These are phyloP conservation scores for Hypsizygus ulmarius DNA, from an alignment of 1,284 basidiomycete genomes.

Conservation along the genomic window DNA sequence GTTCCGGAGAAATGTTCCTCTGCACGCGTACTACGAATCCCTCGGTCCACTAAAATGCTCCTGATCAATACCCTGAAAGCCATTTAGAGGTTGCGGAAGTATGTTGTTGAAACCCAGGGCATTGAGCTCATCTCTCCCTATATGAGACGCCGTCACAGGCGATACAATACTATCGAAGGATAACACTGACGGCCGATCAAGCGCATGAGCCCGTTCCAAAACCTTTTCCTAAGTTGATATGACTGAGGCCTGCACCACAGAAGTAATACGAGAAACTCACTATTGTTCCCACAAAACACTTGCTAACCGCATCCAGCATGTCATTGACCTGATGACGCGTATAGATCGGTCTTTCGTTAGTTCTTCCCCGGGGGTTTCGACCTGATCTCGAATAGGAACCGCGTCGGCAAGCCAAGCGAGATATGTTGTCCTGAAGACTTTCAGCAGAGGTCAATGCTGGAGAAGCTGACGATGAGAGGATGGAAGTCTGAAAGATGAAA, in stretches of 20 bases:
- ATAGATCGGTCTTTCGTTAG: slow-evolving; percentile 27
- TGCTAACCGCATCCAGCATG: slow-evolving; percentile 30
- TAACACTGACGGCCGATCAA: background rate
- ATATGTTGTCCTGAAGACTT: background rate
- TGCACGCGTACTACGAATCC: too few relatives aligned
- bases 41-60: too few relatives aligned
- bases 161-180: background rate
- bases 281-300: slow-evolving; percentile 29
- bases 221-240: slow-evolving; percentile 5
- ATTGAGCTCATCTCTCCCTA: too few relatives aligned
- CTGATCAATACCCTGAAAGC: too few relatives aligned
- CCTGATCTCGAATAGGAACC: slow-evolving; percentile 6
- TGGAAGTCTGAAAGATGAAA: too few relatives aligned
- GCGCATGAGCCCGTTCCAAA: slow-evolving; percentile 2
- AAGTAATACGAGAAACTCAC: slow-evolving; percentile 10
- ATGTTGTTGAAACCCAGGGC: too few relatives aligned
- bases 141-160: background rate
- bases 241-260: background rate
- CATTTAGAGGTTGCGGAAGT: too few relatives aligned
- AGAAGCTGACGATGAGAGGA: too few relatives aligned
- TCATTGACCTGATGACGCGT: slow-evolving; percentile 31
- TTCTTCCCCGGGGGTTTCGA: slow-evolving; percentile 16
- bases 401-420: slow-evolving; percentile 8
- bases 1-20: too few relatives aligned
- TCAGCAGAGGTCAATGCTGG: too few relatives aligned